Base-by-base conservation (phyloP, 192 early-diverging fungal genomes). In the Funneliformis geosporum region DNA sequence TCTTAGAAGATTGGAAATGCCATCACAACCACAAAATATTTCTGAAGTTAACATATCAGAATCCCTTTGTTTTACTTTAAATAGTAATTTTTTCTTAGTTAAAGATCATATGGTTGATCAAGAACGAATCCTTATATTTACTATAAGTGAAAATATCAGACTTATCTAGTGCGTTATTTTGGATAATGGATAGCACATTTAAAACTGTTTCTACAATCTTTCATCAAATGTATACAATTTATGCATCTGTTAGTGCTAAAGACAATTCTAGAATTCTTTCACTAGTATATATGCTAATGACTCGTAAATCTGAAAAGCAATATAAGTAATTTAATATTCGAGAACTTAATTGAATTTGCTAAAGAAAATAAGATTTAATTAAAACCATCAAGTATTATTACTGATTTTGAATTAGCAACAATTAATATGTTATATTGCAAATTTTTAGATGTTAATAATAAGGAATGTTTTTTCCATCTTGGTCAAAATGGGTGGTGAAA, bases 151-250 rank as follows among this genome's bases (percentile, higher is more conserved):
- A 43, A 72, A 72, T 43, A 43, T 72, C 5, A 33, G 33, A 44
- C 43, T 72, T 72, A 18, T n/a, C 18, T 46, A 7, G 44, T 43
- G 7, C 21, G 2, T 23, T 25, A 14, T 72, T 46, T 50, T 72
- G 40, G 70, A 42, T 72, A 5, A 72, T 72, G 4, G 70, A 72
- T 72, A 4, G 40, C 12, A 72, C 4, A 8, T 72, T 72, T 46
- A 43, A 43, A 72, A 72, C 42, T 8, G 70, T 72, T 72, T 40
- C 70, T 46, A 72, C 70, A 46, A 14, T 44, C 1, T 72, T 72
- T 23, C 12, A 2, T 4, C 40, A 72, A 50, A 5, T 72, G 16
- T 72, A 72, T 23, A 72, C 40, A 5, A 72, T 72, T 44, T 42
- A 72, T 23, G 40, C 42, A 44, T 18, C 42, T 43, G 70, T 72